Evolutionary conservation across 495 filamentous ascomycete genomes (phyloP).

Genomic region (Pseudevernia furfuracea): DNA sequence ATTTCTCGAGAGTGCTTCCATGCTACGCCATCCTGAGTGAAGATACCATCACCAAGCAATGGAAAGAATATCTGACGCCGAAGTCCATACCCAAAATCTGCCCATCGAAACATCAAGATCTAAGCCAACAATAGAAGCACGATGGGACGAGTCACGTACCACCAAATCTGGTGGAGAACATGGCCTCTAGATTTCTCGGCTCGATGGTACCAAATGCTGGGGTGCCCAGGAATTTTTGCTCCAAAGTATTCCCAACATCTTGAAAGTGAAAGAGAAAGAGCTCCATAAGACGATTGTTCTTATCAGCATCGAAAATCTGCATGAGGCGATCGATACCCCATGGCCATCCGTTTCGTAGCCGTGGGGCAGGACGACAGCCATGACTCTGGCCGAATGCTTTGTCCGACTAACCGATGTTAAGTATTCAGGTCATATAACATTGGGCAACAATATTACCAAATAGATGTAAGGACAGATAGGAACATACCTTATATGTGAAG

Average conservation of each 20-base stretch:
- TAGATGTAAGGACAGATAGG: no score
- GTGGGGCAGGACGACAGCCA: constrained; percentile 28
- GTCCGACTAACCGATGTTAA: no score
- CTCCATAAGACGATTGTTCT: constrained; percentile 30
- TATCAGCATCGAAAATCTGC: constrained; percentile 31
- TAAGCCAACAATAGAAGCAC: no score
- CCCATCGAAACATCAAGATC: constrained; percentile 1
- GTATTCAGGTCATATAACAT: no score
- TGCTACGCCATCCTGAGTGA: constrained; percentile 42
- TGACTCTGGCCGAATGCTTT: no score
- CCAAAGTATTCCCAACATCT: constrained; percentile 28
- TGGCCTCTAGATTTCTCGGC: constrained; percentile 35
- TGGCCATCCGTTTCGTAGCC: constrained; percentile 33
- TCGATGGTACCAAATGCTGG: constrained; percentile 30
- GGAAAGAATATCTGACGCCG: constrained; percentile 32
- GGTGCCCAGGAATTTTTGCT: constrained; percentile 28
- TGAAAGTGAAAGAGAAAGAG: constrained; percentile 32
- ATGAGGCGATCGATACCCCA: constrained; percentile 34
- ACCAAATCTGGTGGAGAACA: constrained; percentile 36
- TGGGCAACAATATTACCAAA: no score
- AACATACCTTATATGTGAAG: no score
- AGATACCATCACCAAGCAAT: constrained; percentile 48
- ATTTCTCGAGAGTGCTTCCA: constrained; percentile 31
- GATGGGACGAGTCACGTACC: constrained; percentile 22
- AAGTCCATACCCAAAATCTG: constrained; percentile 30